phyloP scores from a whole-genome alignment of 2,329 filamentous ascomycete genomes.

The Curvularia spicifera region DNA sequence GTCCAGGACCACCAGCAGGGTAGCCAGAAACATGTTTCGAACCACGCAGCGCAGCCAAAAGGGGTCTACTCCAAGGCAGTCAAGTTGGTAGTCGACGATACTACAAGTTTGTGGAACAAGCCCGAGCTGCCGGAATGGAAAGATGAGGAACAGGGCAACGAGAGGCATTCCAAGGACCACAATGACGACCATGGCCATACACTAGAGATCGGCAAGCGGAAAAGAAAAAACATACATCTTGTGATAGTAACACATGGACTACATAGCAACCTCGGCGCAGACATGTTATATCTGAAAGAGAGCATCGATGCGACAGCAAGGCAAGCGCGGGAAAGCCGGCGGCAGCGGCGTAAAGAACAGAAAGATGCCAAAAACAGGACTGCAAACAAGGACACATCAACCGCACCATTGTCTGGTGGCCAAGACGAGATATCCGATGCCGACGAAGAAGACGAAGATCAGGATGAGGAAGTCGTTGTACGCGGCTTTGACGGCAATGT shows the following conservation, averaged over 20 bases:
- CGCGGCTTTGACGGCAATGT: conserved; percentile 90
- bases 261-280: conserved; percentile 92
- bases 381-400: conserved; percentile 40
- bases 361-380: conserved; percentile 10
- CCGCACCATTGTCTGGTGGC: conserved; percentile 57
- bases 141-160: conserved; percentile 40
- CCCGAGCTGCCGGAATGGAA: conserved; percentile 75
- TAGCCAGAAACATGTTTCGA: conserved; percentile 56
- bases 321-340: conserved; percentile 74
- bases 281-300: conserved; percentile 97
- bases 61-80: conserved; percentile 87
- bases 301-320: conserved; percentile 86
- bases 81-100: conserved; percentile 82
- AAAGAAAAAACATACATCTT: conserved; percentile 82
- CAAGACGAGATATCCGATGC: conserved; percentile 54
- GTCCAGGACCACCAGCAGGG: conserved; percentile 78
- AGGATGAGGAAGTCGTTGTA: conserved; percentile 86
- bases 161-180: conserved; percentile 33
- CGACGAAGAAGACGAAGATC: conserved; percentile 73
- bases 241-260: conserved; percentile 93
- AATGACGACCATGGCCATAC: conserved; percentile 21
- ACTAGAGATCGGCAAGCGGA: conserved; percentile 48
- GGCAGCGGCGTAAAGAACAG: conserved; percentile 58
- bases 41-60: conserved; percentile 68
- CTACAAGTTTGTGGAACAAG: conserved; percentile 89